These are phyloP conservation scores for Suhomyces bokatorum DNA, from an alignment of 1,139 yeast species.

Conservation along the genomic window DNA sequence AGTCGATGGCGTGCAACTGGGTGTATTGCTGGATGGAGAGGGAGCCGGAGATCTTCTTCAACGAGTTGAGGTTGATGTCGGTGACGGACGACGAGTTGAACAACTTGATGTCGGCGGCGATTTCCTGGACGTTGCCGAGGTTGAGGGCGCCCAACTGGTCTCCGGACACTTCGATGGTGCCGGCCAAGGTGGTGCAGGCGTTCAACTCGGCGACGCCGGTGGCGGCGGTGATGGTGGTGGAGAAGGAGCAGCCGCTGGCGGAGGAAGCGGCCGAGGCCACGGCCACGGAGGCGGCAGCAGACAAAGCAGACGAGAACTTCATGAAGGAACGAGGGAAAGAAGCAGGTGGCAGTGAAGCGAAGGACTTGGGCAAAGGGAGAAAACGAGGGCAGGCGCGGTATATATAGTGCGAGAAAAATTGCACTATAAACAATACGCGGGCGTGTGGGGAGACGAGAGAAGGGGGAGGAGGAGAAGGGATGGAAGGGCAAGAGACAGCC, in stretches of 20 bases:
- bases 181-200: constrained; percentile 45
- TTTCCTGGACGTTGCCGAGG: constrained; percentile 35
- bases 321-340: constrained; percentile 20
- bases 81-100: constrained; percentile 46
- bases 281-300: constrained; percentile 17
- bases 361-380: constrained; percentile 1
- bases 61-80: constrained; percentile 33
- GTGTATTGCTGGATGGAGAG: constrained; percentile 41
- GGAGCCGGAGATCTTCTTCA: constrained; percentile 39
- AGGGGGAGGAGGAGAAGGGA: not conserved
- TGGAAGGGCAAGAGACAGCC: not conserved
- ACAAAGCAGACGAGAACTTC: constrained; percentile 18
- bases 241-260: constrained; percentile 35
- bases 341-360: constrained; percentile 19
- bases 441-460: not conserved
- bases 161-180: constrained; percentile 42
- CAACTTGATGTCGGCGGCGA: constrained; percentile 37
- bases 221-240: constrained; percentile 40
- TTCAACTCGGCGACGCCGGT: constrained; percentile 37
- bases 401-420: constrained; percentile 1
- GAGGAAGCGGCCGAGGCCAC: constrained; percentile 19
- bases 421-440: not conserved
- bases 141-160: constrained; percentile 36
- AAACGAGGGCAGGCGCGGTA: not conserved
- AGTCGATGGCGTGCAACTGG: constrained; percentile 43